Base-by-base conservation (phyloP, 495 filamentous ascomycete species). In the Terfezia boudieri region DNA sequence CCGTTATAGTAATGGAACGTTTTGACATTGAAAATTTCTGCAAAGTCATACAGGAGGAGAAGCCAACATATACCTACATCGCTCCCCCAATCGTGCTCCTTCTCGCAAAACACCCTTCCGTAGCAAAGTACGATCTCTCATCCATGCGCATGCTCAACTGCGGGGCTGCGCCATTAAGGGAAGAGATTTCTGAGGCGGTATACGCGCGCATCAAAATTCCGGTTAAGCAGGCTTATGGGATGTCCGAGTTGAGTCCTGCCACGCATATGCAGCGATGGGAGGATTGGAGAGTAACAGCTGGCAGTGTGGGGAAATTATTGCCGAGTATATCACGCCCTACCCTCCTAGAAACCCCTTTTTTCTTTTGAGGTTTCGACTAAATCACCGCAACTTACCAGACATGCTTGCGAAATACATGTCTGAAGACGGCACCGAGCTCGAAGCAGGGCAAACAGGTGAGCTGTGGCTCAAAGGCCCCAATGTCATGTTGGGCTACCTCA, bases 21-120 rank as follows among this genome's bases (percentile, higher is more conserved):
- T 98, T 95, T 65, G 83, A 89, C 43, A 71, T 96, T 20, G 78
- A 82, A 56, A 76, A 73, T 43, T 90, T 82, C 68, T 92, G 89
- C 64, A 55, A 72, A 16, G 72, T 79, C 32, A 75, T 96, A 14
- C 83, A 96, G 61, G 71, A 80, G 16, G 73, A 83, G 65, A 71
- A 72, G 35, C 76, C 90, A 38, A 89, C 84, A 11, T 88, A 82
- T 65, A 72, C 73, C 49, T 94, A 88, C 58, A 75, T 90, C 16
- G 87, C 86, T 0, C 90, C 90, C 4, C 90, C 90, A 0, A 76
- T 98, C 0, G 73, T 94, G 1, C 72, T 96, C 0, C 74, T 82
- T 0, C 74, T 98, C 4, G 75, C 76, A 57, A 94, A 94, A 62
- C 75, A 83, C 64, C 84, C 87, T 0, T 62, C 75, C 4, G 77